Evolutionary conservation across 192 early-diverging fungal genomes (phyloP), one percentile per base, ranked within the genome.

Genomic region (Mortierella alpina): DNA sequence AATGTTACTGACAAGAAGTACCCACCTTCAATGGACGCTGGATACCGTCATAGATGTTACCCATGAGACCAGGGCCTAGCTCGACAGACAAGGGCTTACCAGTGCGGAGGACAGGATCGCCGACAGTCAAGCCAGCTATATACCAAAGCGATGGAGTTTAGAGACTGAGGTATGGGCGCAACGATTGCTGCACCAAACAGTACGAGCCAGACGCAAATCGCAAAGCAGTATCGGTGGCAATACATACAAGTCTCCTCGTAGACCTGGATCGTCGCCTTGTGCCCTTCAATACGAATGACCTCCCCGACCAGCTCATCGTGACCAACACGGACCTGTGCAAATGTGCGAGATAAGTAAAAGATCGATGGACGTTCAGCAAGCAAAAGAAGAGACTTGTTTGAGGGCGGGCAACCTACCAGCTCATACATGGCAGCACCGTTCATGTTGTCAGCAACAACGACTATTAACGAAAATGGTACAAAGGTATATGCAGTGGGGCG

Each of bases 201-300:
- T 44, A 39, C 11, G 2, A 40, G 17, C 31, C 12, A 23, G 22
- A 40, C 22, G 12, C 20, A 40, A 63, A 53, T 55, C 44, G 54
- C 31, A 55, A 18, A 53, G 40, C 7, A 62, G 63, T 31, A 57
- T 44, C 15, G 45, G 46, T 13, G 46, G 42, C 5, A 22, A 58
- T 23, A 84, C 82, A 49, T 83, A 95, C 94, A 92, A 55, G 98
- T 99, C 83, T 99, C 98, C 74, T 99, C 98, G 89, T 99, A 99
- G 22, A 99, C 98, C 87, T 99, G 98, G 74, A 99, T 93, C 23
- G 98, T 99, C n/a, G 96, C 96, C 88, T 99, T 99, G 84, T 98
- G 95, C 68, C 95, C 92, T 51, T 99, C 98, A 73, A 99, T 95
- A 87, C 97, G 95, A 87, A 99, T 99, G 75, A 99, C 98, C 86